Base-by-base conservation (phyloP, 2,329 filamentous ascomycete genomes). In the Bipolaris bicolor region DNA sequence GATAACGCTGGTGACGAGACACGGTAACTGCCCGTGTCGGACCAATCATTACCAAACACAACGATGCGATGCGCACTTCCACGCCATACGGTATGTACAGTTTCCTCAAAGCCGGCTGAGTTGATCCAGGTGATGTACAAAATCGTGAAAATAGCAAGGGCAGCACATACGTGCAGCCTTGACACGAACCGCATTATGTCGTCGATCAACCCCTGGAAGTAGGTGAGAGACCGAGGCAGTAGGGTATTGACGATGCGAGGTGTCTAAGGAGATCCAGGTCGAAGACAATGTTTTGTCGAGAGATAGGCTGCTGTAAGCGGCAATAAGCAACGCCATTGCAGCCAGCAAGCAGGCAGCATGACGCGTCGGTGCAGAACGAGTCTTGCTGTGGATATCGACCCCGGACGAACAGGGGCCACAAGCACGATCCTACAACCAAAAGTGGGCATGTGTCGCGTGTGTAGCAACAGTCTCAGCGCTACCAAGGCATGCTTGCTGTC, bases 41-140 rank as follows among this genome's bases (percentile, higher is more conserved):
- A 77, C 72, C 73, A 77, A 52, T 76, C 73, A 50, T 76, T 72
- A 11, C 75, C 75, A 62, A 77, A 77, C 22, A 77, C 74, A 26
- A 77, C 74, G 18, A 77, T 52, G 37, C 72, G 69, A 52, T 69
- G 69, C 29, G 69, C 58, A 26, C 57, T 62, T 34, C 67, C 68
- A 54, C 59, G 63, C 69, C 73, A 73, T 41, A 61, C 68, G 49
- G 70, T 65, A 40, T 70, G 61, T 43, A 73, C 64, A 47, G 62
- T 70, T 47, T 65, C 60, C 51, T 60, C 62, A 20, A 76, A 55
- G 41, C 65, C 61, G 54, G 66, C 53, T 37, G 71, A 67, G 9
- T 69, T 69, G 46, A 66, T 40, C 71, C 68, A 77, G 41, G 62
- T 64, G 36, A 73, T 64, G 57, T 72, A 76, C 33, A 76, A 48